Conservation (phyloP, 1,139 yeast genomes). For the Taphrina sp. region DNA sequence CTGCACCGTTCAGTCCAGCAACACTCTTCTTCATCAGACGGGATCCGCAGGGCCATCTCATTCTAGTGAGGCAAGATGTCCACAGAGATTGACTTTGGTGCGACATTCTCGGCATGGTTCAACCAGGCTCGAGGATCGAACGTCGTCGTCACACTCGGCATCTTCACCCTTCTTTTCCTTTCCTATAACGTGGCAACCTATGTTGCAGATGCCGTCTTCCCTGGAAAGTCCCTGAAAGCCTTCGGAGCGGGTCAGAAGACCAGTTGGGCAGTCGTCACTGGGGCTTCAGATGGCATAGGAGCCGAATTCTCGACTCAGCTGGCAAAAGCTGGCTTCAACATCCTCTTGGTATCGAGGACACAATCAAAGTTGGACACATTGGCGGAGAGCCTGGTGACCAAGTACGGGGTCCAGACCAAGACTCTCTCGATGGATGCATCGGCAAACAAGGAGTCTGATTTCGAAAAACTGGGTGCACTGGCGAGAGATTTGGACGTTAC, state of each 20-base stretch:
- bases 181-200: slow-evolving; percentile 24
- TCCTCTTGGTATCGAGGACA: slow-evolving; percentile 82
- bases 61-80: too few relatives aligned
- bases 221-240: slow-evolving; percentile 47
- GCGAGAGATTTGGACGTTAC: slow-evolving; percentile 58
- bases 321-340: slow-evolving; percentile 79
- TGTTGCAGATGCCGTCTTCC: slow-evolving; percentile 22
- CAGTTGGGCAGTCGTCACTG: slow-evolving; percentile 89
- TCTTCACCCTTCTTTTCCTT: slow-evolving; percentile 10
- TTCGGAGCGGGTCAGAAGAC: slow-evolving; percentile 64
- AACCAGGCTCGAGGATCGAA: slow-evolving; percentile 14
- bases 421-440: slow-evolving; percentile 79
- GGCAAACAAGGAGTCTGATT: slow-evolving; percentile 55
- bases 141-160: slow-evolving; percentile 18
- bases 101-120: slow-evolving; percentile 7
- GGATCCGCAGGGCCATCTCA: too few relatives aligned
- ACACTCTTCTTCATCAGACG: too few relatives aligned
- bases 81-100: slow-evolving; percentile 22
- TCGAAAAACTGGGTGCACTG: slow-evolving; percentile 52
- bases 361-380: slow-evolving; percentile 67
- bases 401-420: slow-evolving; percentile 63
- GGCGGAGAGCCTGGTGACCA: slow-evolving; percentile 60
- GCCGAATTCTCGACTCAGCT: slow-evolving; percentile 83
- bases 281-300: slow-evolving; percentile 97
- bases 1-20: too few relatives aligned